Evolutionary conservation across 1,284 basidiomycete genomes (phyloP), one percentile per base, ranked within the genome.

Genomic region (Marasmius fiardii): DNA sequence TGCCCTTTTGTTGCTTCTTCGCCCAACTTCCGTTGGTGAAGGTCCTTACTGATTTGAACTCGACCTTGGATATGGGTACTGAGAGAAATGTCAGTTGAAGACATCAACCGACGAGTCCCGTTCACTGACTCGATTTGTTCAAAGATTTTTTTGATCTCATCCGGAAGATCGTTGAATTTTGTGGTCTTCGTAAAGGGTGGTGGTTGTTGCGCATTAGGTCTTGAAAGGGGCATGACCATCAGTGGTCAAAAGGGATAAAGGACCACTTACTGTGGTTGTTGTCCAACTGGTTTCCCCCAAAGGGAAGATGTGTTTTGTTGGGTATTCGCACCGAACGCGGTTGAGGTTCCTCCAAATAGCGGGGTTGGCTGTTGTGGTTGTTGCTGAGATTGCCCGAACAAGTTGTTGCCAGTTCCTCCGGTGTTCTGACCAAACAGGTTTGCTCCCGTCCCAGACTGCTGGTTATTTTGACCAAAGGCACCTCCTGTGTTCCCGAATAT

Each of bases 141-240:
- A 23, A 93, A 76, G 4, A 71, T 74, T 59, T 71, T 83, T 68
- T 84, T 87, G 37, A 85, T 61, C 1, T 81, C 76, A 53, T 93
- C 90, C 0, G 90, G 85, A 16, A 93, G 69, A 65, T 93, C 91
- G 52, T 93, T 92, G 68, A 92, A 93, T 66, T 90, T 92, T 0
- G 90, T 90, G 0, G 83, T 80, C 66, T 85, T 90, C 16, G 79
- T 82, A 63, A 90, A 86, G 0, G 76, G 68, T n/a, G 79, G 76
- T 24, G 75, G 71, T 76, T 28, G 64, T 48, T 41, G 61, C 26
- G 24, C 63, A 53, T 34, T 52, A 44, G 28, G 10, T 31, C 28
- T 31, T 4, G 28, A 47, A 20, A 18, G 18, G 3, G 18, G 43
- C 12, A 24, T 41, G 11, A 33, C 28, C 28, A 49, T 43, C 53